Percentiles rank a stretch among this genome's conserved stretches.
phyloP scores from a whole-genome alignment of 2,329 filamentous ascomycete species.

The Calonectria ilicicola region DNA sequence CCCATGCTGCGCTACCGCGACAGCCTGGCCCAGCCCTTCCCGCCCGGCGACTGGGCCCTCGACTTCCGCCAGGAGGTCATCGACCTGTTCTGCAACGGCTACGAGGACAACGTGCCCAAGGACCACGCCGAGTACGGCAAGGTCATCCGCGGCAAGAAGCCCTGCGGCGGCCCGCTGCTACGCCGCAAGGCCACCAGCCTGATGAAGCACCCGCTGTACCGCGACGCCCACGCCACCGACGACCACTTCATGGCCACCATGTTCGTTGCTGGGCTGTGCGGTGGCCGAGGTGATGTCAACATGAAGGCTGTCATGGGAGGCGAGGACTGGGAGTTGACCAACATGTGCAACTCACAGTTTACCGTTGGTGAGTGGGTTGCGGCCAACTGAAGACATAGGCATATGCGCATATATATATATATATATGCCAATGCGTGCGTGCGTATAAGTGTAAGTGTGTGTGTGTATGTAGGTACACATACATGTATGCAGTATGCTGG shows the following conservation, averaged over 20 bases:
- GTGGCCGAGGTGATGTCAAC: conserved; percentile 57
- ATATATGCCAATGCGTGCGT: too few relatives aligned
- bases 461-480: neutral
- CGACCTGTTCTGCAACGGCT: conserved; percentile 60
- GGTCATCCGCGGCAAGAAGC: conserved; percentile 18
- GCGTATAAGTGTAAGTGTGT: neutral
- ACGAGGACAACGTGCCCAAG: conserved; percentile 46
- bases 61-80: conserved; percentile 76
- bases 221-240: conserved; percentile 77
- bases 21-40: conserved; percentile 25
- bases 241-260: conserved; percentile 77
- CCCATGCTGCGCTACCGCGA: conserved; percentile 70
- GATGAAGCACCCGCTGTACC: conserved; percentile 76
- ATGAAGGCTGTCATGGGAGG: conserved; percentile 59
- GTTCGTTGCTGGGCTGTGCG: conserved; percentile 67
- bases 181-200: conserved; percentile 52
- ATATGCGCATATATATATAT: neutral
- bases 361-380: conserved; percentile 56
- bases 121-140: conserved; percentile 16
- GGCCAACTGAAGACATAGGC: neutral
- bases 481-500: neutral
- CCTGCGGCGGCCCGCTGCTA: conserved; percentile 19
- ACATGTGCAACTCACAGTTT: conserved; percentile 73
- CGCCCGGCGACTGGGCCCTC: conserved; percentile 61
- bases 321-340: conserved; percentile 75